A percentile compares a stretch with the other conserved stretches of the same genome.
phyloP scores from a whole-genome alignment of 768 basidiomycete genomes.

The Russula brevipes region DNA sequence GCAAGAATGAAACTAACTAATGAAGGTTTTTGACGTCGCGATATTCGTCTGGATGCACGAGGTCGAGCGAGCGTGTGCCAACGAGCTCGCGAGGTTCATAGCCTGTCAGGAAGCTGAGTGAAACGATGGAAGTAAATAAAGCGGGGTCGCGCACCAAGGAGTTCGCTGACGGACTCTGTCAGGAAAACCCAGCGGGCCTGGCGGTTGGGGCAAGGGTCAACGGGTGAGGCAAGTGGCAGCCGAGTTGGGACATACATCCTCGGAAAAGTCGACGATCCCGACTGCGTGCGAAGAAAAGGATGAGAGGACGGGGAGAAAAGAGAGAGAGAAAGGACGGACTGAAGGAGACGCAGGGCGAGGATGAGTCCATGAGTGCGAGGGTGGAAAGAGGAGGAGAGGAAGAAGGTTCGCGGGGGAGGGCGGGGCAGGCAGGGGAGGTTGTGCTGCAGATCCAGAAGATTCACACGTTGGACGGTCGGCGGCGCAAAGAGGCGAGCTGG shows the following conservation, averaged over 20 bases:
- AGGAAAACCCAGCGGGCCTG: conserved; percentile 65
- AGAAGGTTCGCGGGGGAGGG: neutral
- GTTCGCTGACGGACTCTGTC: conserved; percentile 59
- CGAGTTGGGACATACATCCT: conserved; percentile 46
- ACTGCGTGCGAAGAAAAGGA: conserved; percentile 39
- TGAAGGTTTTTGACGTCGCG: conserved; percentile 60
- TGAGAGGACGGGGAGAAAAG: neutral
- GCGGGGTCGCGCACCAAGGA: conserved; percentile 44
- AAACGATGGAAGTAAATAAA: neutral
- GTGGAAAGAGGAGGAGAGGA: conserved; percentile 7
- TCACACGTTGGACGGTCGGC: no score
- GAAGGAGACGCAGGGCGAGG: conserved; percentile 62
- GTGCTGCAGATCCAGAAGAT: no score
- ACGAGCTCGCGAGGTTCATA: conserved; percentile 70
- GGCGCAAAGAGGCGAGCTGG: no score
- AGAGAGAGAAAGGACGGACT: conserved; percentile 44
- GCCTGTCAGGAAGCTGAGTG: conserved; percentile 38
- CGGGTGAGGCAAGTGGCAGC: conserved; percentile 14
- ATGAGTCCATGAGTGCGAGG: conserved; percentile 18
- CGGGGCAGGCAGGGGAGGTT: no score
- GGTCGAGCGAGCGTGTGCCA: conserved; percentile 62
- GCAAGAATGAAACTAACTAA: conserved; percentile 43
- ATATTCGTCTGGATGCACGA: conserved; percentile 80
- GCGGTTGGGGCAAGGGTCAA: neutral
- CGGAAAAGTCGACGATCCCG: conserved; percentile 75